Evolutionary conservation across 2,329 filamentous ascomycete genomes (phyloP).

Genomic region (Fragosphaeria purpurea): DNA sequence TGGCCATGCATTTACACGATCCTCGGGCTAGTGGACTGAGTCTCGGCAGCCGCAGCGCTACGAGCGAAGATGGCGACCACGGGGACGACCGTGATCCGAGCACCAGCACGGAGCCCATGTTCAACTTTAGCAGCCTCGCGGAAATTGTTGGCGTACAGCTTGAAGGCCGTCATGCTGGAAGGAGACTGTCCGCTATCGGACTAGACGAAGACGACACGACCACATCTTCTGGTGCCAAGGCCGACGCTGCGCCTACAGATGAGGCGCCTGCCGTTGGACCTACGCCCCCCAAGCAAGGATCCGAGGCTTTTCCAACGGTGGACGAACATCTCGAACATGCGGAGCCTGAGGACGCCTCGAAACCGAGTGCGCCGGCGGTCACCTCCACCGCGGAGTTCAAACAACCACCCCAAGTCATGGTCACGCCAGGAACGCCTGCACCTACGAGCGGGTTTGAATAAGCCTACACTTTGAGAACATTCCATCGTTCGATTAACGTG

Average conservation of each 20-base stretch:
- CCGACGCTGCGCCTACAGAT: constrained; percentile 8
- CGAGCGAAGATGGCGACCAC: constrained; percentile 28
- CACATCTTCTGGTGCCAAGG: background rate
- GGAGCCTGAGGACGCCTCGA: background rate
- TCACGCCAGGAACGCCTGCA: constrained; percentile 42
- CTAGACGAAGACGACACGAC: constrained; percentile 12
- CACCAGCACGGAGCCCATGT: constrained; percentile 62
- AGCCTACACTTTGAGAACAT: background rate
- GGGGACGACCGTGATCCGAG: constrained; percentile 39
- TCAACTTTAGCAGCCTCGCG: constrained; percentile 82
- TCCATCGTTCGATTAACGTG: no score
- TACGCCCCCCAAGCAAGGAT: constrained; percentile 17
- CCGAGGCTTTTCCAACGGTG: constrained; percentile 23
- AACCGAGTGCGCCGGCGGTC: background rate
- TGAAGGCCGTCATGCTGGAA: constrained; percentile 35
- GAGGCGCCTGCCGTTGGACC: constrained; percentile 9
- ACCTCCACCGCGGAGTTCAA: constrained; percentile 8
- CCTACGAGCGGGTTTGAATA: constrained; percentile 11
- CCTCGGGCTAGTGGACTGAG: constrained; percentile 47
- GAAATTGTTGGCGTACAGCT: constrained; percentile 66
- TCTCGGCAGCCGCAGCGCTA: constrained; percentile 35
- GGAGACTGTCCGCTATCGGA: constrained; percentile 19
- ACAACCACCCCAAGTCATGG: constrained; percentile 30
- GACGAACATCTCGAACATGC: constrained; percentile 27
- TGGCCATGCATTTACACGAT: constrained; percentile 27